phyloP scores from a whole-genome alignment of 495 filamentous ascomycete species.

The Penicillium tannophilum region DNA sequence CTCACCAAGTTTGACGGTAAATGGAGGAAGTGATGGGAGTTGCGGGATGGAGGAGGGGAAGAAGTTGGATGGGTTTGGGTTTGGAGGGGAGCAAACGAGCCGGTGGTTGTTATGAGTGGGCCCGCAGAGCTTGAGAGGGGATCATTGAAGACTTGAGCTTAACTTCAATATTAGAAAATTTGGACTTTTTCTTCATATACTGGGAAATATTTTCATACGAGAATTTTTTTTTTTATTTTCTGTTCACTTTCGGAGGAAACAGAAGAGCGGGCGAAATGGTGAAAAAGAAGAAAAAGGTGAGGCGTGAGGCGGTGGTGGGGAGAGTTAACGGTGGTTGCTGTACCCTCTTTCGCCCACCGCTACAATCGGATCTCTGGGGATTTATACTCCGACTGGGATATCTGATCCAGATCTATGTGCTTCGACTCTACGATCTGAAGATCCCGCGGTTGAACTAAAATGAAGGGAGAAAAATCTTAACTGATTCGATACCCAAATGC shows the following conservation, averaged over 20 bases:
- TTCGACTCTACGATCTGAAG: neutral
- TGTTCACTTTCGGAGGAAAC: neutral
- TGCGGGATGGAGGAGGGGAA: slow-evolving; percentile 17
- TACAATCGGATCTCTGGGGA: neutral
- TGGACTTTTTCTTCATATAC: neutral
- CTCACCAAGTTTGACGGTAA: slow-evolving; percentile 11
- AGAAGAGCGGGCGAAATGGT: neutral
- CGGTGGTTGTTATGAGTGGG: slow-evolving; percentile 30
- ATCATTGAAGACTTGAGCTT: slow-evolving; percentile 16
- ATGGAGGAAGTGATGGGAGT: slow-evolving; percentile 7
- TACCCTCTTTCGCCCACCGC: slow-evolving; percentile 1
- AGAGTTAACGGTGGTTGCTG: slow-evolving; percentile 8
- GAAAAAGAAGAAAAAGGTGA: slow-evolving; percentile 15
- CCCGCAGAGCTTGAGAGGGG: slow-evolving; percentile 31
- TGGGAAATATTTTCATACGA: neutral
- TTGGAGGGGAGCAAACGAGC: slow-evolving; percentile 28
- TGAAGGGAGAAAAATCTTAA: neutral
- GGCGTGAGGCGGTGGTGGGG: slow-evolving; percentile 29
- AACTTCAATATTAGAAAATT: neutral
- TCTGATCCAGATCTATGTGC: neutral
- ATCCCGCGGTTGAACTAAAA: neutral
- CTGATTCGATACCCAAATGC: slow-evolving; percentile 7
- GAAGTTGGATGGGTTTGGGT: slow-evolving; percentile 28
- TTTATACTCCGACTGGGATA: neutral
- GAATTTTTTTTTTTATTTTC: neutral